Evolutionary conservation across 148 eudicot genomes (phyloP), one percentile per base, ranked within the genome.

Genomic region (Simmondsia chinensis): DNA sequence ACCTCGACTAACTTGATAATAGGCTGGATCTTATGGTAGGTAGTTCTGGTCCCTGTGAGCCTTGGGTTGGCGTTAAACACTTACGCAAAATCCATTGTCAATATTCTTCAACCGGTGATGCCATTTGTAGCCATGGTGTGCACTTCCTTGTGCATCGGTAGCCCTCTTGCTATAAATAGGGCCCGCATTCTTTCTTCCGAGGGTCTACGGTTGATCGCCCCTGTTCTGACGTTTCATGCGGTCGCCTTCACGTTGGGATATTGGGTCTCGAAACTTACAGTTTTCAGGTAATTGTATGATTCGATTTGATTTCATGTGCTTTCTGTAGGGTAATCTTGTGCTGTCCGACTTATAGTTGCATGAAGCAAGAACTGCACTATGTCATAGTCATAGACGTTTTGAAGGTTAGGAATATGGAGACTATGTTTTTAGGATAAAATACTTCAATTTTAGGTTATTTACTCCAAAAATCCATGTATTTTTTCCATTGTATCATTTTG

Each of bases 81-180:
- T 16, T 91, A 86, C 35, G 94, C 95, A 23, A 91, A 85, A 64
- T 64, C 95, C 15, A 63, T 76, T 33, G 99, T 91, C 30, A 79
- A 85, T 48, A 30, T 82, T 56, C 41, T 91, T 57, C 80, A 80
- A 66, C 95, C 89, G 12, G 66, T 79, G 72, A 91, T 91, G 99
- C 99, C 99, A 23, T 46, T 85, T 50, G 86, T 82, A 21, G 99
- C 94, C 9, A 86, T 86, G 95, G 32, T 82, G 30, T 91, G 99
- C 54, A 91, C 99, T 21, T 91, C 99, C 9, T 18, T 85, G 75
- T 91, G 99, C 46, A 91, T 91, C 39, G 99, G 99, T 22, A 91
- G 95, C 56, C 99, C 99, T 33, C 94, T 91, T 16, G 94, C 99
- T 2, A 86, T 91, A 35, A 91, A 91, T 43, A 79, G 79, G 44